Percentiles rank a stretch among this genome's conserved stretches.
Evolutionary conservation across 176 grass and related monocot genomes (phyloP).

Genomic region (Themeda triandra): DNA sequence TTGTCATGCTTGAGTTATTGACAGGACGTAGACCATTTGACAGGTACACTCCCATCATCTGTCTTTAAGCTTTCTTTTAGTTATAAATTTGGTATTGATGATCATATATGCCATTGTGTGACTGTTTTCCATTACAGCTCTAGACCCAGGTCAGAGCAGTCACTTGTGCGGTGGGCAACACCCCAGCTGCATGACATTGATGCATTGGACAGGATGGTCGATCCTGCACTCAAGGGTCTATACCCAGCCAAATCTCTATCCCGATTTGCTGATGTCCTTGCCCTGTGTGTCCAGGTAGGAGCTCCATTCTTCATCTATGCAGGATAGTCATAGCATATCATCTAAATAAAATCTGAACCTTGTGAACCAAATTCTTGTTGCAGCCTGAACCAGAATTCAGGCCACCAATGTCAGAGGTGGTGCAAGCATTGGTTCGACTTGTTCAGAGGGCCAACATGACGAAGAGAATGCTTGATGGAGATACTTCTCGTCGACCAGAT

Average conservation of each 20-base stretch:
- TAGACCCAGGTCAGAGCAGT: conserved; percentile 58
- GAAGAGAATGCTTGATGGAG: conserved; percentile 54
- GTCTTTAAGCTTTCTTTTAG: not conserved
- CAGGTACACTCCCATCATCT: conserved; percentile 35
- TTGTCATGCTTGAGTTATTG: conserved; percentile 97
- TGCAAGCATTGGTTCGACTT: conserved; percentile 70
- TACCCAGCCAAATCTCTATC: conserved; percentile 82
- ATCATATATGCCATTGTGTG: not conserved
- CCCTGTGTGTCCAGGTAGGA: conserved; percentile 73
- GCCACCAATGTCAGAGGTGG: conserved; percentile 81
- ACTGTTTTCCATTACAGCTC: conserved; percentile 44
- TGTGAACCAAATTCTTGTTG: not conserved
- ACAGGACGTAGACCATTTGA: conserved; percentile 85
- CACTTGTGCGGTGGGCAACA: conserved; percentile 60
- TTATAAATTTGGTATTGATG: conserved; percentile 11
- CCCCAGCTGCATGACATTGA: conserved; percentile 83
- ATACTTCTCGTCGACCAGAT: conserved; percentile 37
- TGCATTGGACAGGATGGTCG: conserved; percentile 74
- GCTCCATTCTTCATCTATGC: not conserved
- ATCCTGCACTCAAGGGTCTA: conserved; percentile 66
- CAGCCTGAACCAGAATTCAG: conserved; percentile 81
- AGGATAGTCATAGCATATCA: not conserved
- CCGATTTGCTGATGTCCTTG: conserved; percentile 67
- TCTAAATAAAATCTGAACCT: not conserved
- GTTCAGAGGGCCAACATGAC: conserved; percentile 83